Conservation (phyloP, 176 grass and related monocot genomes). For the Oryza glumipatula region DNA sequence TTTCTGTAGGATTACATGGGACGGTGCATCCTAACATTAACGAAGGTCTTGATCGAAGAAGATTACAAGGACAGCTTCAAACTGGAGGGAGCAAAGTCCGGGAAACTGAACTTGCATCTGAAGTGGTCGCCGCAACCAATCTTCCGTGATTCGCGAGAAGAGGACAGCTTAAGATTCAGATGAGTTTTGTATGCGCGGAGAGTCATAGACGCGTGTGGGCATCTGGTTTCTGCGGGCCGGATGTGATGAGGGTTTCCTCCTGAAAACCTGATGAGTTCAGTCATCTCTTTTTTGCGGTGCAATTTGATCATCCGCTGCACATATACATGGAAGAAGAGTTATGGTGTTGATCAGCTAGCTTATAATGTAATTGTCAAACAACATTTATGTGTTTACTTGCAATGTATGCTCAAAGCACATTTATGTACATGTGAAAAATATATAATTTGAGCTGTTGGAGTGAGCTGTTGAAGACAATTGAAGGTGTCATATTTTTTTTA, state of each 20-base stretch:
- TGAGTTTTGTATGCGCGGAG: background rate
- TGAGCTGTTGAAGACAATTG: background rate
- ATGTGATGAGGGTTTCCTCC: background rate
- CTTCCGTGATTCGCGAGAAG: constrained; percentile 52
- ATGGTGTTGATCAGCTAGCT: constrained; percentile 3
- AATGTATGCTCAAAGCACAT: constrained; percentile 9
- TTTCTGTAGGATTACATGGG: constrained; percentile 81
- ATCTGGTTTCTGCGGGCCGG: background rate
- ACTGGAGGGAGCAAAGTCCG: constrained; percentile 78
- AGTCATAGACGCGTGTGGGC: background rate
- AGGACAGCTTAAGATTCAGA: constrained; percentile 29
- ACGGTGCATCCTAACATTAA: constrained; percentile 82
- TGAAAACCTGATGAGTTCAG: constrained; percentile 10
- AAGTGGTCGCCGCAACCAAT: constrained; percentile 84
- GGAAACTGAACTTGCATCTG: constrained; percentile 82
- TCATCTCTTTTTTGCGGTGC: constrained; percentile 37
- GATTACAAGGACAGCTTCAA: constrained; percentile 73
- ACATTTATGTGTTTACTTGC: constrained; percentile 3
- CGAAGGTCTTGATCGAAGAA: constrained; percentile 82
- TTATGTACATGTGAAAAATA: constrained; percentile 33
- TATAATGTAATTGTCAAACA: background rate
- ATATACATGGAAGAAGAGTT: background rate
- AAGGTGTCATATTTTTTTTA: too few relatives aligned
- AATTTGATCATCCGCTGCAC: constrained; percentile 23
- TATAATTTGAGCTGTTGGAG: background rate